Evolutionary conservation across 78 protist genomes (phyloP).

Genomic region (slime mould (Dictyostelium discoideum)): DNA sequence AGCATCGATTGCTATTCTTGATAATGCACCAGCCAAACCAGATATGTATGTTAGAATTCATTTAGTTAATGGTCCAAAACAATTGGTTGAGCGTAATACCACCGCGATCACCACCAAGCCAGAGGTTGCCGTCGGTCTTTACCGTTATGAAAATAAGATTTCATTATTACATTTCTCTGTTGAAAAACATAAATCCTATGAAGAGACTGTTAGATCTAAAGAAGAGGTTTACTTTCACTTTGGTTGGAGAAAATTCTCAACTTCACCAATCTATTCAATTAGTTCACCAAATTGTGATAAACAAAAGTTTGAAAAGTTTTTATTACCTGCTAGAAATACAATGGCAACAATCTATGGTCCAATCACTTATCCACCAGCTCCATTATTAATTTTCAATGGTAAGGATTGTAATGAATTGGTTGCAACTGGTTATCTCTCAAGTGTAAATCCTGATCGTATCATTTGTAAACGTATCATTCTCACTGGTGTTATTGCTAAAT

Average conservation of each 20-base stretch:
- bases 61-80: slow-evolving; percentile 62
- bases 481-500: slow-evolving; percentile 94
- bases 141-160: slow-evolving; percentile 94
- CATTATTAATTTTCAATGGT: slow-evolving; percentile 84
- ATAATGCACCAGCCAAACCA: slow-evolving; percentile 43
- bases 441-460: slow-evolving; percentile 94
- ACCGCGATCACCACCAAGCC: background rate
- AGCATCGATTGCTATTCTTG: background rate
- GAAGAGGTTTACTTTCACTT: slow-evolving; percentile 64
- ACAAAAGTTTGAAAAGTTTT: slow-evolving; percentile 87
- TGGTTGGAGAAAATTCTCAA: slow-evolving; percentile 85
- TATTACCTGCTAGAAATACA: slow-evolving; percentile 71
- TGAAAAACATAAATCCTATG: slow-evolving; percentile 64
- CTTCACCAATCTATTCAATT: slow-evolving; percentile 88
- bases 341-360: slow-evolving; percentile 94
- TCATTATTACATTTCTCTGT: slow-evolving; percentile 91
- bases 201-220: slow-evolving; percentile 82
- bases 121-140: slow-evolving; percentile 79
- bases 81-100: background rate
- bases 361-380: slow-evolving; percentile 85
- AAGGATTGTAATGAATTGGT: slow-evolving; percentile 43
- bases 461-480: slow-evolving; percentile 94
- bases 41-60: slow-evolving; percentile 82
- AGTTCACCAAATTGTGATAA: slow-evolving; percentile 82
- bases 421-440: slow-evolving; percentile 87